Percentiles rank a stretch among this genome's conserved stretches.
Conservation (phyloP, 495 filamentous ascomycete genomes). For the Astrothelium subdiscretum region DNA sequence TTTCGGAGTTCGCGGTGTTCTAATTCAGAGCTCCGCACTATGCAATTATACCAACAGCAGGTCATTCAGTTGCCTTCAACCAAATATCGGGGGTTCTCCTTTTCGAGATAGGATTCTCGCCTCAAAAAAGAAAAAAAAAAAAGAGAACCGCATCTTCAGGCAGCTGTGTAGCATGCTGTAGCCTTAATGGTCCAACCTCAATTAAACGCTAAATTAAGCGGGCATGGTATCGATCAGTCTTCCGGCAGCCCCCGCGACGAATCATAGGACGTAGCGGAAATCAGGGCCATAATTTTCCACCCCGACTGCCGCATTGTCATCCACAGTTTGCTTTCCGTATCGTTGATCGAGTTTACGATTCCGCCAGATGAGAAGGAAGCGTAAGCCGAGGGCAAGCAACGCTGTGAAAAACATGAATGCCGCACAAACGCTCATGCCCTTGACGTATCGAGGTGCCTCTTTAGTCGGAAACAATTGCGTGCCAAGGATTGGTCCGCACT, state of each 20-base stretch:
- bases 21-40: too few relatives aligned
- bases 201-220: too few relatives aligned
- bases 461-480: slow-evolving; percentile 17
- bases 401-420: slow-evolving; percentile 51
- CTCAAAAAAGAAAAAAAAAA: too few relatives aligned
- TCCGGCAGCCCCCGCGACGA: not conserved
- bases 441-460: slow-evolving; percentile 14
- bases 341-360: slow-evolving; percentile 47
- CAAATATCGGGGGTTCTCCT: too few relatives aligned
- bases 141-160: too few relatives aligned
- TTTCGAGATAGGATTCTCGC: too few relatives aligned
- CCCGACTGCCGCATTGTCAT: not conserved
- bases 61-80: too few relatives aligned
- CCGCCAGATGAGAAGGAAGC: slow-evolving; percentile 48
- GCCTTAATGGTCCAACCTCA: too few relatives aligned
- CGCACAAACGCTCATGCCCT: slow-evolving; percentile 19
- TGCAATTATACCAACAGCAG: too few relatives aligned
- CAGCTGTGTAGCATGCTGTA: too few relatives aligned
- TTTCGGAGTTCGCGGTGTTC: too few relatives aligned
- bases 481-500: slow-evolving; percentile 57
- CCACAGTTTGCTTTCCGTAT: slow-evolving; percentile 25
- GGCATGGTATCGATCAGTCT: too few relatives aligned
- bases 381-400: slow-evolving; percentile 42
- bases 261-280: not conserved
- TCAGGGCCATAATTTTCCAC: not conserved